phyloP scores from a whole-genome alignment of 1,284 basidiomycete genomes.

The Sanghuangporus baumii region DNA sequence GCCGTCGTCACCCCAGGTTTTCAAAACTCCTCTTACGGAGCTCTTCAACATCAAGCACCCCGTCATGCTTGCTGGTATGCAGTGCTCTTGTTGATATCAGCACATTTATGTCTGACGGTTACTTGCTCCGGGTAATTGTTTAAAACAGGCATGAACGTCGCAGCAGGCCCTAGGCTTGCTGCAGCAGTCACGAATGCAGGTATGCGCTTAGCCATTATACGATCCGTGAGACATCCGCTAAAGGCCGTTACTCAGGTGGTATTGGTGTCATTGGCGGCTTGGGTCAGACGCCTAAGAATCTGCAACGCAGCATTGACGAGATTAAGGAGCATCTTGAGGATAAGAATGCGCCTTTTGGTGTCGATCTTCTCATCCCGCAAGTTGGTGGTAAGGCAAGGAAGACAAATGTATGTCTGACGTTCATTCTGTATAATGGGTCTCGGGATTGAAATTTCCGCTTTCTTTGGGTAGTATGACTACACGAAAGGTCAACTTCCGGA shows the following conservation, averaged over 20 bases:
- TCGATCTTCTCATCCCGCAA: slow-evolving; percentile 79
- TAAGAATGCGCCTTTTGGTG: slow-evolving; percentile 73
- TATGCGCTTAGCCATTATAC: slow-evolving; percentile 19
- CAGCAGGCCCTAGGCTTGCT: slow-evolving; percentile 71
- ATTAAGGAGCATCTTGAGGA: slow-evolving; percentile 67
- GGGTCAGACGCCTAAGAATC: slow-evolving; percentile 61
- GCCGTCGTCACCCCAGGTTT: slow-evolving; percentile 52
- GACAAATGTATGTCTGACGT: slow-evolving; percentile 56
- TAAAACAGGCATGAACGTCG: slow-evolving; percentile 75
- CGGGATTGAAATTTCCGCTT: not conserved
- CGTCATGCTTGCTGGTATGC: slow-evolving; percentile 64
- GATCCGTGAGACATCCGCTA: not conserved
- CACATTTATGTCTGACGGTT: not conserved
- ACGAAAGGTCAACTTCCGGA: slow-evolving; percentile 71
- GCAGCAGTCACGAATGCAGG: slow-evolving; percentile 79
- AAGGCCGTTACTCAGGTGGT: slow-evolving; percentile 40
- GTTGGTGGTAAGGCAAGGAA: slow-evolving; percentile 74
- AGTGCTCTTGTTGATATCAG: not conserved
- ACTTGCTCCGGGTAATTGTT: not conserved
- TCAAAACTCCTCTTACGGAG: slow-evolving; percentile 59
- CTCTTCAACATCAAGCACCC: slow-evolving; percentile 80
- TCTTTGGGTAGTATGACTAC: slow-evolving; percentile 54
- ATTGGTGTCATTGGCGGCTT: slow-evolving; percentile 84
- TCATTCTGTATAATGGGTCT: not conserved
- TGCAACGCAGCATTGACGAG: slow-evolving; percentile 58